Base-by-base conservation (phyloP, 2,329 filamentous ascomycete genomes). In the Exserohilum turcica region DNA sequence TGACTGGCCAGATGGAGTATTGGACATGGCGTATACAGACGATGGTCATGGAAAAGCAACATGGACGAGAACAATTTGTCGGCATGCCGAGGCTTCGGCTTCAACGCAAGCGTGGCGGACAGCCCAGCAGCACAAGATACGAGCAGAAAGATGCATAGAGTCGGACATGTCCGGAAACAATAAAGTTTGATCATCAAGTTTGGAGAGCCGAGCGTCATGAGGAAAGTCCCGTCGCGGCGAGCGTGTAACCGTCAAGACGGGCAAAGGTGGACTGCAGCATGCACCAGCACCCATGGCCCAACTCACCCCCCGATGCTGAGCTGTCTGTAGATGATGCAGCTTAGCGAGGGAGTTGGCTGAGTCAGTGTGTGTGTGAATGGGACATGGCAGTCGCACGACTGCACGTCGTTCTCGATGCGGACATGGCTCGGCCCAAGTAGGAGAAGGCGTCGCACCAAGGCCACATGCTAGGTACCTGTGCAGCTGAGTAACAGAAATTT, bases 361-460 rank as follows among this genome's bases (percentile, higher is more conserved):
- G 16, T 48, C 59, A 54, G 24, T 5, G 7, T 5, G 7, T 5
- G 29, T 16, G 12, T 13, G 27, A 24, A 5, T 15, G 47, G 52
- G 50, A 32, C 24, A 29, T 15, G 36, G 51, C 46, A 39, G 53
- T 38, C 13, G 51, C 29, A 56, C 49, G 35, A 33, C 55, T 63
- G 59, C 45, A 63, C 47, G 53, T 48, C 53, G 47, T 29, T 53
- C 57, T 54, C 40, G 37, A 59, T 52, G 13, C 13, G 47, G 49
- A 43, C 9, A 16, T 36, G 19, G 31, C 36, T 29, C 16, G 2
- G 39, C 35, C 49, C 52, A 45, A 48, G 47, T 37, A 43, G 24
- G 33, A 28, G 36, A 54, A 33, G 31, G 27, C 43, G 52, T 57
- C 36, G 35, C 52, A 62, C 46, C 38, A 27, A 43, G 38, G 33